A percentile compares a stretch with the other conserved stretches of the same genome.
These are phyloP conservation scores for Phaeophleospora eucalypticola DNA, from an alignment of 2,329 filamentous ascomycete species.

Conservation along the genomic window DNA sequence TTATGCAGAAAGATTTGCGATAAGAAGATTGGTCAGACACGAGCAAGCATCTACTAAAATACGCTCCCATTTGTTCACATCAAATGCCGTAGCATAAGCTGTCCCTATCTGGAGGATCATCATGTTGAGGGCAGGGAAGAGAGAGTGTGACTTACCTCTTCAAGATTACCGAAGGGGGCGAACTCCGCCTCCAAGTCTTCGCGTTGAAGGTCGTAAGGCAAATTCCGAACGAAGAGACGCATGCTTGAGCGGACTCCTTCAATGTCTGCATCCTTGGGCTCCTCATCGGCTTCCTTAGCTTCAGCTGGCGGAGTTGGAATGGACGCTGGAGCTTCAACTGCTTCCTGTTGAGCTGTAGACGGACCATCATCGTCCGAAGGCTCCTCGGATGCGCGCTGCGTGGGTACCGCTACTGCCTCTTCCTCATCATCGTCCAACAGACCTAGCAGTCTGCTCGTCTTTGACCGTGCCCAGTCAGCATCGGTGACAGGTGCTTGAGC, in stretches of 20 bases:
- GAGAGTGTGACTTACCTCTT: slow-evolving; percentile 69
- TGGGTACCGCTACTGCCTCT: neutral
- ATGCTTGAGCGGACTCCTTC: slow-evolving; percentile 60
- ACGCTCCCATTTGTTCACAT: slow-evolving; percentile 67
- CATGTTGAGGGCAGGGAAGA: slow-evolving; percentile 47
- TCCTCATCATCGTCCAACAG: slow-evolving; percentile 70
- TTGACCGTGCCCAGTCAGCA: slow-evolving; percentile 85
- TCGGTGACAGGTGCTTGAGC: slow-evolving; percentile 55
- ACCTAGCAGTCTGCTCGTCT: slow-evolving; percentile 81
- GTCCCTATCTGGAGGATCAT: slow-evolving; percentile 99
- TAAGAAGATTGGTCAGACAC: slow-evolving; percentile 46
- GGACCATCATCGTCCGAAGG: slow-evolving; percentile 17
- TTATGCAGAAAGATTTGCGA: neutral
- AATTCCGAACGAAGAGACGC: slow-evolving; percentile 82
- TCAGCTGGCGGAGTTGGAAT: slow-evolving; percentile 15
- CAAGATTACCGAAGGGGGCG: slow-evolving; percentile 65
- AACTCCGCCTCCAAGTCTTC: slow-evolving; percentile 73
- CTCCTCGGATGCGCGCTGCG: slow-evolving; percentile 6
- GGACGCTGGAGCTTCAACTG: slow-evolving; percentile 5
- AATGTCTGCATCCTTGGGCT: slow-evolving; percentile 1
- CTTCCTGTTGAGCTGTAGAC: slow-evolving; percentile 19
- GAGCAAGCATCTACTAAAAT: slow-evolving; percentile 99
- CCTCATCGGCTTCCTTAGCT: slow-evolving; percentile 23
- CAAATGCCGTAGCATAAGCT: slow-evolving; percentile 92
- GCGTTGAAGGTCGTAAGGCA: slow-evolving; percentile 75